Evolutionary conservation across 1,139 yeast species (phyloP).

Genomic region (Candida tropicalis): DNA sequence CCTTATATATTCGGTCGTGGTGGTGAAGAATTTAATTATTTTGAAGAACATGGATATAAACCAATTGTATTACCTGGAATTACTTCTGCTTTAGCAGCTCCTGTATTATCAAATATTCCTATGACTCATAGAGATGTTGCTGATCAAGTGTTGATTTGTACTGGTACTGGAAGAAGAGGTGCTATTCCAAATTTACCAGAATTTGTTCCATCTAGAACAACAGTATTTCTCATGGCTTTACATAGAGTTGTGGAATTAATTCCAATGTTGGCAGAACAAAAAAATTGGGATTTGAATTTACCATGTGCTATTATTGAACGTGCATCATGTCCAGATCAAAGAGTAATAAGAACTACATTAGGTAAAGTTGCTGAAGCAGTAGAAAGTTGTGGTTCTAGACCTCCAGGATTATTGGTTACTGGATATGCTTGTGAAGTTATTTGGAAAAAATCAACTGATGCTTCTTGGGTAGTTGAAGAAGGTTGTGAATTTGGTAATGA

Average conservation of each 20-base stretch:
- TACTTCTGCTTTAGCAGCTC: constrained; percentile 89
- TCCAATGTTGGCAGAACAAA: constrained; percentile 52
- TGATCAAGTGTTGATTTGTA: constrained; percentile 89
- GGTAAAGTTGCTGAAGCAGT: constrained; percentile 70
- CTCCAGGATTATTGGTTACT: constrained; percentile 87
- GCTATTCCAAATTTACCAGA: constrained; percentile 78
- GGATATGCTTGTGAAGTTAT: constrained; percentile 80
- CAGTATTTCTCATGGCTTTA: constrained; percentile 87
- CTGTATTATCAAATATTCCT: constrained; percentile 82
- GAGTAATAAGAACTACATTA: constrained; percentile 76
- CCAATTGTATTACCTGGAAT: constrained; percentile 86
- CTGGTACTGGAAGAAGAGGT: constrained; percentile 94
- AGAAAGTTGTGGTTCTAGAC: constrained; percentile 82
- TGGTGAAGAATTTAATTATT: constrained; percentile 84
- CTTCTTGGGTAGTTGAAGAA: constrained; percentile 59
- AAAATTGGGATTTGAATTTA: constrained; percentile 67
- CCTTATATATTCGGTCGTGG: constrained; percentile 98
- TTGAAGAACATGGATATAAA: constrained; percentile 62
- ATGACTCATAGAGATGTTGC: constrained; percentile 93
- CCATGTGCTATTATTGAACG: constrained; percentile 90
- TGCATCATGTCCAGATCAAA: constrained; percentile 91
- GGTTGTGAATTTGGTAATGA: constrained; percentile 34
- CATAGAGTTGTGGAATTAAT: constrained; percentile 78
- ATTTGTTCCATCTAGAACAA: constrained; percentile 71
- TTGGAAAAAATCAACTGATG: constrained; percentile 16